Conservation (phyloP, 1,284 basidiomycete species). For the Coniferiporia weirii region DNA sequence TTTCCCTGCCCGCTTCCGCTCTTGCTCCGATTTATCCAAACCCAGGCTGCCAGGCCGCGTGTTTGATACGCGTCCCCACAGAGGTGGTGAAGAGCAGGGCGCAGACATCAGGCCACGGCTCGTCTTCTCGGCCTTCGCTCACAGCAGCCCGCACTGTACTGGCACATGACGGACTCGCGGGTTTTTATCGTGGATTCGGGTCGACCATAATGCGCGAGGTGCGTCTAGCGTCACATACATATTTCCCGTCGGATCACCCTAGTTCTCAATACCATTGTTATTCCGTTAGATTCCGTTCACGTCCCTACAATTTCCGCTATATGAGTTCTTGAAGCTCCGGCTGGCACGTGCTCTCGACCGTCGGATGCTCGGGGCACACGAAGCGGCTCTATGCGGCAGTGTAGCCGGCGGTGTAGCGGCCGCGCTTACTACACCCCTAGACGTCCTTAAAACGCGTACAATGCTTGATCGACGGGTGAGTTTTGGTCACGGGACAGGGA, state of each 20-base stretch:
- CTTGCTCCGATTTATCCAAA: slow-evolving; percentile 29
- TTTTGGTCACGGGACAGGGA: slow-evolving; percentile 6
- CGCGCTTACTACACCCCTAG: slow-evolving; percentile 88
- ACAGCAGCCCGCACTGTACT: slow-evolving; percentile 45
- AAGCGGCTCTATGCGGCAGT: slow-evolving; percentile 90
- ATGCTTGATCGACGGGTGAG: slow-evolving; percentile 87
- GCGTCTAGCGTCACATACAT: slow-evolving; percentile 20
- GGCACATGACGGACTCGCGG: slow-evolving; percentile 54
- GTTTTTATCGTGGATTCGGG: slow-evolving; percentile 78
- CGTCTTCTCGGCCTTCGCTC: slow-evolving; percentile 40
- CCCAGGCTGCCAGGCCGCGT: slow-evolving; percentile 63
- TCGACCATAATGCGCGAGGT: slow-evolving; percentile 78
- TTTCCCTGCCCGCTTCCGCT: slow-evolving; percentile 19
- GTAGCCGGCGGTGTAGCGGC: slow-evolving; percentile 90
- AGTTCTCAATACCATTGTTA: slow-evolving; percentile 5
- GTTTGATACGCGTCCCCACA: slow-evolving; percentile 89
- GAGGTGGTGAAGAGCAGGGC: slow-evolving; percentile 89
- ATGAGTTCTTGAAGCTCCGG: slow-evolving; percentile 80
- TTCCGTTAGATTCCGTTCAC: slow-evolving; percentile 87
- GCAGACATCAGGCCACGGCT: slow-evolving; percentile 70
- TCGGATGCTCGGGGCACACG: slow-evolving; percentile 66
- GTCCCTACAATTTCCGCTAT: slow-evolving; percentile 95
- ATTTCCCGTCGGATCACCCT: neutral
- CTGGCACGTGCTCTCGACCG: slow-evolving; percentile 47
- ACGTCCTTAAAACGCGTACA: slow-evolving; percentile 95